A percentile compares a stretch with the other conserved stretches of the same genome.
phyloP scores from a whole-genome alignment of 1,284 basidiomycete genomes.

The Omphalotus olearius region DNA sequence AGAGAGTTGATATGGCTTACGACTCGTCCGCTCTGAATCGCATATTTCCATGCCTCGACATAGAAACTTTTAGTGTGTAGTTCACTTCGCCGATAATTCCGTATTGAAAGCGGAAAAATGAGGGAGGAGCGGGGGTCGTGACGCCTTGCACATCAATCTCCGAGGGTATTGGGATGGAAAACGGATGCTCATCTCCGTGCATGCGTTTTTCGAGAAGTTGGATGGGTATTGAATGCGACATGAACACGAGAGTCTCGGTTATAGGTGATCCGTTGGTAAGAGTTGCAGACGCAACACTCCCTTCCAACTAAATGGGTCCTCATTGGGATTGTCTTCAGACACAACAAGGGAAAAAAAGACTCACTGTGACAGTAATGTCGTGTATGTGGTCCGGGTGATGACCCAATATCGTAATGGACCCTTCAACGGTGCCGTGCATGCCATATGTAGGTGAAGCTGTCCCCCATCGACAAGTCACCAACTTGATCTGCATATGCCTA shows the following conservation, averaged over 20 bases:
- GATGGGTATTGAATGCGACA: constrained; percentile 29
- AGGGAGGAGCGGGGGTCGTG: constrained; percentile 34
- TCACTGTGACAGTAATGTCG: constrained; percentile 33
- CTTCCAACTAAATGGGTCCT: constrained; percentile 30
- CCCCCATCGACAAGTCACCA: constrained; percentile 38
- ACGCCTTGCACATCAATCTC: constrained; percentile 25
- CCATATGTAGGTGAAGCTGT: constrained; percentile 38
- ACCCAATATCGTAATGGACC: constrained; percentile 31
- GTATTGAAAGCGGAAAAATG: constrained; percentile 31
- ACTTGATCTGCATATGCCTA: constrained; percentile 34
- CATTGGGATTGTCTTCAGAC: not conserved
- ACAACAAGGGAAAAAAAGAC: constrained; percentile 11
- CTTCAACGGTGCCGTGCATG: constrained; percentile 33
- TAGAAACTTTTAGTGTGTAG: constrained; percentile 36
- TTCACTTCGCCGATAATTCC: constrained; percentile 33
- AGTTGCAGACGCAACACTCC: constrained; percentile 21
- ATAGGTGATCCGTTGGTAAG: not conserved
- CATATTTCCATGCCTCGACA: constrained; percentile 31
- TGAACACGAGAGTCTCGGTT: constrained; percentile 16
- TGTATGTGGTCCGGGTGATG: constrained; percentile 29
- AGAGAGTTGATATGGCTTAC: constrained; percentile 28
- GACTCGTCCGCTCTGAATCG: constrained; percentile 33
- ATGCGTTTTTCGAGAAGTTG: constrained; percentile 22
- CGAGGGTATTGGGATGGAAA: constrained; percentile 36
- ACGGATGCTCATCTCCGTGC: constrained; percentile 26